Percentiles rank a stretch among this genome's conserved stretches.
These are phyloP conservation scores for Dalbergia oliveri DNA, from an alignment of 306 rosid species.

Conservation along the genomic window DNA sequence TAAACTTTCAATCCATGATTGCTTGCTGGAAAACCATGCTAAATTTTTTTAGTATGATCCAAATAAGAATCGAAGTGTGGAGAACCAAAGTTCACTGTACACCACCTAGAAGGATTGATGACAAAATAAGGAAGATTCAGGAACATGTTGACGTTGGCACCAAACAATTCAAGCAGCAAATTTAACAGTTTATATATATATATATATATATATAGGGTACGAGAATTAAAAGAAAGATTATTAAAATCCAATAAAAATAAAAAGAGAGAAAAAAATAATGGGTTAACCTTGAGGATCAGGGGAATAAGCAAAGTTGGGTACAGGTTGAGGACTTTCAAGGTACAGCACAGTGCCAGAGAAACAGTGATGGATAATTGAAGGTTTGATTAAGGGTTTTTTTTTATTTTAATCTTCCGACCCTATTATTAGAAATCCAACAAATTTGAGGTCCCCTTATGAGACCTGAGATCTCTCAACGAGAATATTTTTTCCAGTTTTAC, in stretches of 20 bases:
- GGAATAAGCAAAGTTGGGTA: neutral
- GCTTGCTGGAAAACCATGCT: neutral
- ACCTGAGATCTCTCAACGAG: no score
- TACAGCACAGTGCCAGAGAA: neutral
- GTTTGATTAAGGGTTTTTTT: neutral
- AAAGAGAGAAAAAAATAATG: neutral
- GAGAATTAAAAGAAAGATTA: neutral
- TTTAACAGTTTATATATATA: neutral
- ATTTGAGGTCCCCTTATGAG: no score
- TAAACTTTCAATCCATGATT: slow-evolving; percentile 6
- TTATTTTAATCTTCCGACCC: no score
- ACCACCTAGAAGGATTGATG: neutral
- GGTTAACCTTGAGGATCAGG: neutral
- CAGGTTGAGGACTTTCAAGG: neutral
- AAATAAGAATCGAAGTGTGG: neutral
- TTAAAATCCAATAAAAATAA: neutral
- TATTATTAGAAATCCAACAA: no score
- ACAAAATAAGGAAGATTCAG: slow-evolving; percentile 33
- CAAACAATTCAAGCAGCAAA: slow-evolving; percentile 23
- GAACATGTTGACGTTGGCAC: slow-evolving; percentile 24
- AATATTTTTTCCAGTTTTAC: no score
- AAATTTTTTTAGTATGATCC: neutral
- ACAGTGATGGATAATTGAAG: neutral
- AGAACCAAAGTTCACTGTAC: slow-evolving; percentile 5
- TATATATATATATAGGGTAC: no score